A percentile compares a stretch with the other conserved stretches of the same genome.
Conservation (phyloP, 495 filamentous ascomycete genomes). For the Penicillium macrosclerotiorum region DNA sequence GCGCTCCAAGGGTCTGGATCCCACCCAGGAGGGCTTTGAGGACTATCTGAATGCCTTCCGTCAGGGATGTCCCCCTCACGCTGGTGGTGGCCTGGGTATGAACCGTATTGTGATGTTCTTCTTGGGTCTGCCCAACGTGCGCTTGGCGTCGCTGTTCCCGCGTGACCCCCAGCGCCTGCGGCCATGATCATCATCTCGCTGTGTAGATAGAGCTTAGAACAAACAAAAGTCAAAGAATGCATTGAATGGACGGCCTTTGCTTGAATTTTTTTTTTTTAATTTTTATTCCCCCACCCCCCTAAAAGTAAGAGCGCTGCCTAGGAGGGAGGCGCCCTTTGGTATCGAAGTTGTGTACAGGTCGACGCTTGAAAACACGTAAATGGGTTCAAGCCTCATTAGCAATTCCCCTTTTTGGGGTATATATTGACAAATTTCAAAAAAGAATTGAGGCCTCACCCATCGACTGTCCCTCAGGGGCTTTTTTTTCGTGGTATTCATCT, state of each 20-base stretch:
- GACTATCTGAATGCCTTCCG: constrained; percentile 83
- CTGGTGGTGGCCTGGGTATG: constrained; percentile 81
- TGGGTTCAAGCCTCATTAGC: no score
- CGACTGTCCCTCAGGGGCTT: no score
- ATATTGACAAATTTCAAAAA: no score
- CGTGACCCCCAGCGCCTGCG: constrained; percentile 80
- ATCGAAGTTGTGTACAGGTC: no score
- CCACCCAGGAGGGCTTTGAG: constrained; percentile 69
- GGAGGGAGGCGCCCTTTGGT: no score
- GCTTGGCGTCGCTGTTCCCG: constrained; percentile 75
- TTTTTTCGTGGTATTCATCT: no score
- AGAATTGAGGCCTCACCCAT: no score
- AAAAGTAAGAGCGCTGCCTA: no score
- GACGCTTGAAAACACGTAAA: no score
- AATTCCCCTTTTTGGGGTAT: no score
- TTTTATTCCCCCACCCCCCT: no score
- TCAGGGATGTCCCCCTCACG: constrained; percentile 77
- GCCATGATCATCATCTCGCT: constrained; percentile 47
- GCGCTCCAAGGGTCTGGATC: constrained; percentile 69
- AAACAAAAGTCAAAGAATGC: constrained; percentile 10
- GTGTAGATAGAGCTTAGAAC: constrained; percentile 16
- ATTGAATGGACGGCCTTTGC: constrained; percentile 9
- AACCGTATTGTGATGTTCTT: constrained; percentile 90
- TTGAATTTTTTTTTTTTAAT: no score
- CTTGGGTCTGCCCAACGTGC: constrained; percentile 77